Evolutionary conservation across 257 asterid species (phyloP).

Genomic region (Orobanche coerulescens): DNA sequence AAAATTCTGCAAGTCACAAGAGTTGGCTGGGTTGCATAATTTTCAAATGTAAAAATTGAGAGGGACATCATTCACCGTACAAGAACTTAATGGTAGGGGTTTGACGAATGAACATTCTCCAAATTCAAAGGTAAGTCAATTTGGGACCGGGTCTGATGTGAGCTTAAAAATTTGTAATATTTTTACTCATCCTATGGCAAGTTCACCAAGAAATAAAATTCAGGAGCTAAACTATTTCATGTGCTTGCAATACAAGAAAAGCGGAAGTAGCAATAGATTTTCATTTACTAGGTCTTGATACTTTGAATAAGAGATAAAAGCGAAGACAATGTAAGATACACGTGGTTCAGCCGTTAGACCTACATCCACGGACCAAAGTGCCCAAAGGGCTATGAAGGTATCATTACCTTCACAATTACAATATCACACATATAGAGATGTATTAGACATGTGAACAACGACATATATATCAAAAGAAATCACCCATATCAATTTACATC

Average conservation of each 20-base stretch:
- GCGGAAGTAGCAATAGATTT: neutral
- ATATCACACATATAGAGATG: neutral
- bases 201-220: neutral
- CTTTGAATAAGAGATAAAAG: too few relatives aligned
- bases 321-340: too few relatives aligned
- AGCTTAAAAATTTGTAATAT: slow-evolving; percentile 3
- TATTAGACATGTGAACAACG: neutral
- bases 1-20: neutral
- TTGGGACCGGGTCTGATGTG: neutral
- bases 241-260: neutral
- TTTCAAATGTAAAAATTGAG: neutral
- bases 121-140: neutral
- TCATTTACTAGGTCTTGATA: neutral
- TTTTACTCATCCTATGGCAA: neutral
- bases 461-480: too few relatives aligned
- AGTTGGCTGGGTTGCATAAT: neutral
- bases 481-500: too few relatives aligned
- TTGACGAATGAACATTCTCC: neutral
- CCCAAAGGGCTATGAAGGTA: neutral
- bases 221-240: neutral
- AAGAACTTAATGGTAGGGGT: neutral
- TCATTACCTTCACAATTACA: neutral
- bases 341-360: too few relatives aligned
- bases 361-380: too few relatives aligned
- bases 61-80: neutral